phyloP scores from a whole-genome alignment of 169 alveolate genomes.

The Theileria parva region DNA sequence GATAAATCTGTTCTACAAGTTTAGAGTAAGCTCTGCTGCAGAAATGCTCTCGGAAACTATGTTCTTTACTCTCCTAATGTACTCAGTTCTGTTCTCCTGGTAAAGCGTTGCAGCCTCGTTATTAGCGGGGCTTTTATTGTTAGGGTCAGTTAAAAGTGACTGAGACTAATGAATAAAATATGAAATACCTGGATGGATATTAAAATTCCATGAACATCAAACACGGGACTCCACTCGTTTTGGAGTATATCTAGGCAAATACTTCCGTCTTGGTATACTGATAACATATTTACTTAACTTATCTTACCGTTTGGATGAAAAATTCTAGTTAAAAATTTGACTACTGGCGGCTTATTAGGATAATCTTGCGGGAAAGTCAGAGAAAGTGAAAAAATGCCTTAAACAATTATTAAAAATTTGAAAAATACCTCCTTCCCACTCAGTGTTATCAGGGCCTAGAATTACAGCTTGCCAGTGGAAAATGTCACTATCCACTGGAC shows the following conservation, averaged over 20 bases:
- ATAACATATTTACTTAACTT: slow-evolving; percentile 23
- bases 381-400: slow-evolving; percentile 82
- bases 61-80: slow-evolving; percentile 87
- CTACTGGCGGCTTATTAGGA: slow-evolving; percentile 90
- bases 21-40: slow-evolving; percentile 40
- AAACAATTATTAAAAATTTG: background rate
- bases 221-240: slow-evolving; percentile 97
- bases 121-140: slow-evolving; percentile 96
- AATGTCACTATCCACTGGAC: slow-evolving; percentile 93
- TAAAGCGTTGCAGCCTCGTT: slow-evolving; percentile 95
- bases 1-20: background rate
- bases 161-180: background rate
- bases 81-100: slow-evolving; percentile 88
- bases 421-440: slow-evolving; percentile 94
- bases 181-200: slow-evolving; percentile 87
- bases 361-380: slow-evolving; percentile 87
- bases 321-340: slow-evolving; percentile 82
- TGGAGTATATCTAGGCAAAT: slow-evolving; percentile 92
- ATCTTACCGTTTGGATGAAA: slow-evolving; percentile 87
- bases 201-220: slow-evolving; percentile 94
- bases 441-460: slow-evolving; percentile 96
- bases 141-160: slow-evolving; percentile 95
- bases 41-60: slow-evolving; percentile 82
- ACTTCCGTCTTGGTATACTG: slow-evolving; percentile 92
- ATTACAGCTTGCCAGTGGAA: slow-evolving; percentile 96